Conservation (phyloP, 257 asterid genomes). For the Capsicum pubescens region DNA sequence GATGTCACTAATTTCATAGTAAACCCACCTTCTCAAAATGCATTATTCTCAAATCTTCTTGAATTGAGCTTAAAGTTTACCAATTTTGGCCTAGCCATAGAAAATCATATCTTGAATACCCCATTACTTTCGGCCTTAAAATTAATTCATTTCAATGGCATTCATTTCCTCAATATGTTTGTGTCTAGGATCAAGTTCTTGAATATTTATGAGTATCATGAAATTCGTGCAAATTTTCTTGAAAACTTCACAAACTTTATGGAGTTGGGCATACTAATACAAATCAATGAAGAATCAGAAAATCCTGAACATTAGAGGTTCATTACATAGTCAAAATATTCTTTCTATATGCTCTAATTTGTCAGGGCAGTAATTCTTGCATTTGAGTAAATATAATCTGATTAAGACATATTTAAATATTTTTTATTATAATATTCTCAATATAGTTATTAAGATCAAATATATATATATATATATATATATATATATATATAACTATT, state of each 20-base stretch:
- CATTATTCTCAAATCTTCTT: conserved; percentile 1
- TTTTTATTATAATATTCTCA: not conserved
- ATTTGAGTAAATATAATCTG: not conserved
- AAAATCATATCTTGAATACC: not conserved
- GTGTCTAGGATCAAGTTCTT: not conserved
- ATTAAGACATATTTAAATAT: not conserved
- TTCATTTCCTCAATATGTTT: not conserved
- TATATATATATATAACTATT: not conserved
- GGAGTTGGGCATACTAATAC: not conserved
- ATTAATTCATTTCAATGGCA: not conserved
- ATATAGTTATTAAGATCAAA: not conserved
- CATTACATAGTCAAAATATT: not conserved
- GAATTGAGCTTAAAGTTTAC: not conserved
- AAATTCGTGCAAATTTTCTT: not conserved
- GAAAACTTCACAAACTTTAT: not conserved
- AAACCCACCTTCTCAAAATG: not conserved
- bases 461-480: too few species aligned
- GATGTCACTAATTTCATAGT: not conserved
- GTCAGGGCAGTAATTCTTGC: not conserved
- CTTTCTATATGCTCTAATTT: not conserved
- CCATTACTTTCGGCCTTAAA: not conserved
- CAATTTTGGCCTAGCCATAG: not conserved
- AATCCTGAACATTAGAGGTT: not conserved
- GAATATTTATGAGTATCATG: not conserved
- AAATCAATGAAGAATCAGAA: not conserved